Conservation (phyloP, 441 rosid genomes). For the Brassica balearica region DNA sequence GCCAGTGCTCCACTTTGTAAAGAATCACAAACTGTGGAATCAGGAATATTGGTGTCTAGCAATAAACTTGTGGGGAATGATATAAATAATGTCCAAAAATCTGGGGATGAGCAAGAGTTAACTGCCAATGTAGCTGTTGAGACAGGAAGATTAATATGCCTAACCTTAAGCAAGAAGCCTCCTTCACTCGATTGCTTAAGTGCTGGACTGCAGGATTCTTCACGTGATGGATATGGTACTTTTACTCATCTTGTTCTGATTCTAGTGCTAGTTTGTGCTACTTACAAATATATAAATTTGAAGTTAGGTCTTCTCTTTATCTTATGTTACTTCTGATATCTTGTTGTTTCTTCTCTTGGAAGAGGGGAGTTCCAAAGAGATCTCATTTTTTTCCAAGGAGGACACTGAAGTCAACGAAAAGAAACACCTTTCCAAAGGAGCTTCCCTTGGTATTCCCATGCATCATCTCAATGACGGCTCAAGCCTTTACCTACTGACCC, state of each 20-base stretch:
- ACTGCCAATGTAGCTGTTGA: constrained; percentile 42
- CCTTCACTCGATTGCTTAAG: constrained; percentile 51
- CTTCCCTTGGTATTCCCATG: constrained; percentile 63
- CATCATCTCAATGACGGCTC: constrained; percentile 85
- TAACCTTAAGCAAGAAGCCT: constrained; percentile 64
- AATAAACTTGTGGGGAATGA: constrained; percentile 39
- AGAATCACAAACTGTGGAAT: constrained; percentile 32
- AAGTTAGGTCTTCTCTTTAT: constrained; percentile 20
- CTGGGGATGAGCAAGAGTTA: constrained; percentile 43
- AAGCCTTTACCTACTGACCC: constrained; percentile 68
- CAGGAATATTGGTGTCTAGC: constrained; percentile 37
- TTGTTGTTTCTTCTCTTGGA: constrained; percentile 40
- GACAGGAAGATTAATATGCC: constrained; percentile 47
- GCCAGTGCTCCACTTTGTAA: constrained; percentile 37
- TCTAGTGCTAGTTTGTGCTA: constrained; percentile 29
- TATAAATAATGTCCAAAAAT: constrained; percentile 34
- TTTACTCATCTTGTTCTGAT: constrained; percentile 16
- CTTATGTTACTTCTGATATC: constrained; percentile 41
- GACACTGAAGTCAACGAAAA: constrained; percentile 43
- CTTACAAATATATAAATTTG: constrained; percentile 6
- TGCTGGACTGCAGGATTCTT: constrained; percentile 49
- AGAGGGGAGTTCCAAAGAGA: constrained; percentile 52
- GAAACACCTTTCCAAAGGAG: constrained; percentile 46
- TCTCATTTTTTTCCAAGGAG: constrained; percentile 55
- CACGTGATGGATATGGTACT: constrained; percentile 58